Conservation (phyloP, 2,329 filamentous ascomycete species). For the Diaporthe aspalathi region DNA sequence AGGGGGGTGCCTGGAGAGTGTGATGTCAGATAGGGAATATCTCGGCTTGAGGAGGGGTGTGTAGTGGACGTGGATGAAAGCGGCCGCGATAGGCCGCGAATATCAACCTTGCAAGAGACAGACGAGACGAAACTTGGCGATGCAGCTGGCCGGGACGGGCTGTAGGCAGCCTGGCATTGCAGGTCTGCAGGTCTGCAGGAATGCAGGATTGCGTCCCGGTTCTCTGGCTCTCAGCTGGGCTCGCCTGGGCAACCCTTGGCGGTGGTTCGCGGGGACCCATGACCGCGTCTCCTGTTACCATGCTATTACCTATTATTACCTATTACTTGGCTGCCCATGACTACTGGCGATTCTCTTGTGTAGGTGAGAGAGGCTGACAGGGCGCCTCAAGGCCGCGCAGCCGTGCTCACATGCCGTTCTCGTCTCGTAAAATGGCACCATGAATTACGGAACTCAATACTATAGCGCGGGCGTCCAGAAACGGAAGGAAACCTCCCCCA, state of each 20-base stretch:
- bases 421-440: slow-evolving; percentile 14
- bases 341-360: no score
- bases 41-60: slow-evolving; percentile 24
- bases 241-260: slow-evolving; percentile 22
- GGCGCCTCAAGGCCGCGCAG: neutral
- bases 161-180: slow-evolving; percentile 11
- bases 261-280: slow-evolving; percentile 10
- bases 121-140: slow-evolving; percentile 18
- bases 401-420: slow-evolving; percentile 23
- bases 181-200: no score
- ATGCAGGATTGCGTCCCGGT: slow-evolving; percentile 27
- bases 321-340: neutral
- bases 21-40: slow-evolving; percentile 39
- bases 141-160: slow-evolving; percentile 3
- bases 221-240: slow-evolving; percentile 25
- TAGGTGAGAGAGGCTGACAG: neutral
- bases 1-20: slow-evolving; percentile 4
- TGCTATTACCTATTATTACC: neutral
- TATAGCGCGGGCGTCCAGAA: slow-evolving; percentile 5
- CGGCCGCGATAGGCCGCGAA: slow-evolving; percentile 15
- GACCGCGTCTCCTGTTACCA: neutral
- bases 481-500: neutral
- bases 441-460: slow-evolving; percentile 30
- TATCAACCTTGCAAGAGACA: neutral
- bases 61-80: neutral